Evolutionary conservation across 73 alveolate genomes (phyloP).

Genomic region (Paramecium primaurelia): DNA sequence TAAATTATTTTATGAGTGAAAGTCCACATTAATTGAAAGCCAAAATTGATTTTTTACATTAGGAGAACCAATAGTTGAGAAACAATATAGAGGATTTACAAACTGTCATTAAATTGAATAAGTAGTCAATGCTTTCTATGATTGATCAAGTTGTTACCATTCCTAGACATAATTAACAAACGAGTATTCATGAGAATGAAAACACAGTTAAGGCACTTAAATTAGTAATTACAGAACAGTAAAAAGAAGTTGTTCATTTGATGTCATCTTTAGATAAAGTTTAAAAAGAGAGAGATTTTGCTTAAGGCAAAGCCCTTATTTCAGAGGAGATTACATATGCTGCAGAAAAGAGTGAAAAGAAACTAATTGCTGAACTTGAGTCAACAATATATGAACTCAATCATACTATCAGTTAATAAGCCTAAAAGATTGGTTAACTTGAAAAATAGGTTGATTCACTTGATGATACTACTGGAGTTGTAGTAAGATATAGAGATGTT

Average conservation of each 20-base stretch:
- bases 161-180: background rate
- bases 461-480: slow-evolving; percentile 9
- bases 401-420: background rate
- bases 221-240: background rate
- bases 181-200: background rate
- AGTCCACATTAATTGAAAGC: slow-evolving; percentile 35
- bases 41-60: slow-evolving; percentile 8
- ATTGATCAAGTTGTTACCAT: background rate
- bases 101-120: slow-evolving; percentile 21
- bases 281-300: slow-evolving; percentile 34
- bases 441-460: background rate
- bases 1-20: slow-evolving; percentile 5
- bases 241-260: slow-evolving; percentile 18
- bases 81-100: slow-evolving; percentile 12
- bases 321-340: slow-evolving; percentile 46
- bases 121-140: slow-evolving; percentile 7
- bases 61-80: slow-evolving; percentile 13
- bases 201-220: background rate
- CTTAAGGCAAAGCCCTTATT: slow-evolving; percentile 34
- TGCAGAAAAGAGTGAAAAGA: slow-evolving; percentile 30
- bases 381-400: background rate
- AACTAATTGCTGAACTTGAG: slow-evolving; percentile 11
- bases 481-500: slow-evolving; percentile 27
- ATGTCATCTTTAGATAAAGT: slow-evolving; percentile 8
- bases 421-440: background rate